Evolutionary conservation across 306 rosid species (phyloP).

Genomic region (Fragaria vesca): DNA sequence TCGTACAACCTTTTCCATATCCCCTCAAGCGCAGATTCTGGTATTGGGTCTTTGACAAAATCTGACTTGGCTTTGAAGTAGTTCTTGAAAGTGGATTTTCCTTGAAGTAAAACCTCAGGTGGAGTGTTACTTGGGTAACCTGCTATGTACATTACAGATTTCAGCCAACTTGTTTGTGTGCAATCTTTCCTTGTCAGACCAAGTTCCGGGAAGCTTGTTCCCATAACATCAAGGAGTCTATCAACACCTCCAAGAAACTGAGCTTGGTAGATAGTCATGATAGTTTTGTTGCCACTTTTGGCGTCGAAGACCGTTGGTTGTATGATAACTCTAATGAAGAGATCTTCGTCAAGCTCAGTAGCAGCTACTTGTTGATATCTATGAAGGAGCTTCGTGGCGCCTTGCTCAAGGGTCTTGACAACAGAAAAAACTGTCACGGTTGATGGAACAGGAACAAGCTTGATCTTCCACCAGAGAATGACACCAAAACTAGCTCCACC

Average conservation of each 20-base stretch:
- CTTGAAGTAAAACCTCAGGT: slow-evolving; percentile 58
- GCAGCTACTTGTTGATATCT: slow-evolving; percentile 73
- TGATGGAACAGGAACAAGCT: slow-evolving; percentile 68
- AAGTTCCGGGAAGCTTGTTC: slow-evolving; percentile 57
- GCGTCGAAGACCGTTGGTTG: slow-evolving; percentile 30
- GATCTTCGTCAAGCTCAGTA: slow-evolving; percentile 49
- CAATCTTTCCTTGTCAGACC: slow-evolving; percentile 58
- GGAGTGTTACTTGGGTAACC: slow-evolving; percentile 63
- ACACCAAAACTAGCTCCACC: slow-evolving; percentile 85
- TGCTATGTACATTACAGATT: slow-evolving; percentile 63
- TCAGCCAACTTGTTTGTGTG: slow-evolving; percentile 66
- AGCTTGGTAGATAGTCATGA: slow-evolving; percentile 61
- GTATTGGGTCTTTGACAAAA: slow-evolving; percentile 55
- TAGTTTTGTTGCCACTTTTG: slow-evolving; percentile 39
- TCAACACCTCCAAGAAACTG: slow-evolving; percentile 54
- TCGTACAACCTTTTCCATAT: slow-evolving; percentile 56
- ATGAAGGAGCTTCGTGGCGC: slow-evolving; percentile 48
- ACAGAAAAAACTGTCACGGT: slow-evolving; percentile 69
- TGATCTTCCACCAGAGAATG: slow-evolving; percentile 80
- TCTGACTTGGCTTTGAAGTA: slow-evolving; percentile 88
- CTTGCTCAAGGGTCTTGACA: slow-evolving; percentile 50
- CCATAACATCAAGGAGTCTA: slow-evolving; percentile 50
- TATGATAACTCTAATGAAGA: slow-evolving; percentile 64
- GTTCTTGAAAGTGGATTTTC: slow-evolving; percentile 60
- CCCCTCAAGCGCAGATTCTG: slow-evolving; percentile 54